Conservation (phyloP, 2,329 filamentous ascomycete genomes). For the Ophidiomyces ophidiicola region DNA sequence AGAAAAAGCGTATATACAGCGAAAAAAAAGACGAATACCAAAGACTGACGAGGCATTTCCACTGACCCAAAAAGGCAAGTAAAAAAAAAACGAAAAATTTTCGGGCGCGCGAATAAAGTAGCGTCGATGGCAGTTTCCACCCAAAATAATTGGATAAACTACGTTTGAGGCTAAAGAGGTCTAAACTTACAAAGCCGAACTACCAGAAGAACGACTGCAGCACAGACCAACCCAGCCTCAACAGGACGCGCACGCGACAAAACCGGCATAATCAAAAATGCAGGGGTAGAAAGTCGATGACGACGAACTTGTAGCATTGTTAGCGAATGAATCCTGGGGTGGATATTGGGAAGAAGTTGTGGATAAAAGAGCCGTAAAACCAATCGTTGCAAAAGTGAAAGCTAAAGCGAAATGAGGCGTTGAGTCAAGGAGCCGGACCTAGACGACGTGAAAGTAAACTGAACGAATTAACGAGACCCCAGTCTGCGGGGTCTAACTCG, state of each 20-base stretch:
- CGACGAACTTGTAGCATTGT: not conserved
- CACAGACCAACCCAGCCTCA: conserved; percentile 9
- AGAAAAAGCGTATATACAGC: conserved; percentile 9
- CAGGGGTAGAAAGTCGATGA: not conserved
- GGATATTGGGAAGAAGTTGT: not conserved
- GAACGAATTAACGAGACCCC: not conserved
- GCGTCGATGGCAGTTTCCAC: not conserved
- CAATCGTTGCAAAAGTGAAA: not conserved
- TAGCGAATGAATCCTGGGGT: too few species aligned
- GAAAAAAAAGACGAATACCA: not conserved
- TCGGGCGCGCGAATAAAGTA: too few species aligned
- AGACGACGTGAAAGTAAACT: conserved; percentile 1
- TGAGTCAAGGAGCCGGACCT: conserved; percentile 1
- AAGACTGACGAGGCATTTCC: not conserved
- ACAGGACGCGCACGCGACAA: conserved; percentile 3
- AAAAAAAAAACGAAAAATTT: not conserved
- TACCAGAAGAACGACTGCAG: conserved; percentile 12
- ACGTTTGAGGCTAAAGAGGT: conserved; percentile 10
- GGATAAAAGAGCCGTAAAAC: conserved; percentile 5
- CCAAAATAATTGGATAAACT: conserved; percentile 5
- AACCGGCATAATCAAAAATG: not conserved
- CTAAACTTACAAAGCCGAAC: conserved; percentile 13
- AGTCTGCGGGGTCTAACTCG: not conserved
- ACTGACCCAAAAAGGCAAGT: conserved; percentile 2
- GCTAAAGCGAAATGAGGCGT: not conserved